Conservation (phyloP, 2,329 filamentous ascomycete genomes). For the Colletotrichum acutatum region DNA sequence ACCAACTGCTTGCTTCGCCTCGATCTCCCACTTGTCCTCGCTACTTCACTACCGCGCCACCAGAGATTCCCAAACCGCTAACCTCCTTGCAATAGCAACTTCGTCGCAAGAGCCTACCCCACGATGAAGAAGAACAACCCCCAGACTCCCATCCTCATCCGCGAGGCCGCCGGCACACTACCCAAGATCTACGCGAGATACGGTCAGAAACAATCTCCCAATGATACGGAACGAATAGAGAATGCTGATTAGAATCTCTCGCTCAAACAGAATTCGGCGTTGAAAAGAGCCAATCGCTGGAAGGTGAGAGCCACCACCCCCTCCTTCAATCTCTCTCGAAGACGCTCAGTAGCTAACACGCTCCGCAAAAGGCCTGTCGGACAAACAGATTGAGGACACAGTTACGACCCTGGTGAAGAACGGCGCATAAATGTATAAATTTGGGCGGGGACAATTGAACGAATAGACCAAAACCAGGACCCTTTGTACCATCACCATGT, state of each 20-base stretch:
- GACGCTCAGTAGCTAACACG: background rate
- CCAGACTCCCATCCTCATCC: conserved; percentile 90
- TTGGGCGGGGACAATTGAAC: background rate
- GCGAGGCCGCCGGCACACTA: conserved; percentile 86
- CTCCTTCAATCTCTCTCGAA: conserved; percentile 43
- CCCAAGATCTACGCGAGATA: conserved; percentile 94
- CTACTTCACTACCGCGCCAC: background rate
- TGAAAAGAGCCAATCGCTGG: conserved; percentile 67
- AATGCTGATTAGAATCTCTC: conserved; percentile 37
- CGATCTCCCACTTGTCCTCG: background rate
- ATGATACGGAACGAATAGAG: background rate
- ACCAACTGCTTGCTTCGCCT: background rate
- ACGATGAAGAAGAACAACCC: conserved; percentile 99
- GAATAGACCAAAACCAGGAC: conserved; percentile 11
- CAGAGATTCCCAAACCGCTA: conserved; percentile 27
- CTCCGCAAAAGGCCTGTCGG: conserved; percentile 57
- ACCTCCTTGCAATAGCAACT: conserved; percentile 69
- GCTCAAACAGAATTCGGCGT: conserved; percentile 60
- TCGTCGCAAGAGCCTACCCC: conserved; percentile 91
- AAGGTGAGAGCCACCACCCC: conserved; percentile 48
- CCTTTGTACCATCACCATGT: conserved; percentile 23
- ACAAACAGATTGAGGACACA: conserved; percentile 71
- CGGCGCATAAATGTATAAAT: conserved; percentile 17
- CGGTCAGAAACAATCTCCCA: conserved; percentile 65
- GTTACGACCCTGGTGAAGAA: conserved; percentile 65